A percentile compares a stretch with the other conserved stretches of the same genome.
Evolutionary conservation across 2,329 filamentous ascomycete genomes (phyloP).

Genomic region (Aspergillus clavatus): DNA sequence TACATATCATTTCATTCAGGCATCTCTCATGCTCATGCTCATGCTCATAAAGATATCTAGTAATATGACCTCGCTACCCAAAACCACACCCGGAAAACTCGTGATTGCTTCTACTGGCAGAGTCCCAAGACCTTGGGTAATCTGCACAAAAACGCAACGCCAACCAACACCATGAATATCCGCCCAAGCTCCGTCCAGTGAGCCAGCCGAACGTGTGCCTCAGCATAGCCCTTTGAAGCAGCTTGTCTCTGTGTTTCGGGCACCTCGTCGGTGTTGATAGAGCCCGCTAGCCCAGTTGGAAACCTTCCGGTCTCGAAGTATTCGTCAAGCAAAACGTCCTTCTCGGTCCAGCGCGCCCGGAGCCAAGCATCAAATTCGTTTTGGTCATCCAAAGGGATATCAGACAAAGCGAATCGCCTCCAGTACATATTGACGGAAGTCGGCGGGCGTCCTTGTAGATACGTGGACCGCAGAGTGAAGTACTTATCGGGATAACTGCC

Average conservation of each 20-base stretch:
- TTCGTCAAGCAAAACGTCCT: slow-evolving; percentile 81
- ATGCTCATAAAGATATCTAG: slow-evolving; percentile 10
- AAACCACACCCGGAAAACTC: not conserved
- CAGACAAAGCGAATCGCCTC: slow-evolving; percentile 73
- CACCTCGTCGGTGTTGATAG: slow-evolving; percentile 43
- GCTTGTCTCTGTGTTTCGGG: slow-evolving; percentile 27
- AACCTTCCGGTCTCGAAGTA: slow-evolving; percentile 75
- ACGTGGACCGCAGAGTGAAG: slow-evolving; percentile 81
- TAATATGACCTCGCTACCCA: slow-evolving; percentile 2
- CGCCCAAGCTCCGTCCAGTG: slow-evolving; percentile 43
- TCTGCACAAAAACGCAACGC: slow-evolving; percentile 32
- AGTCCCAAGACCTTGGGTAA: slow-evolving; percentile 22
- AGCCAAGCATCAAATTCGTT: slow-evolving; percentile 81
- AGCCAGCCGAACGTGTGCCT: slow-evolving; percentile 39
- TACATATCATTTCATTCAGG: not conserved
- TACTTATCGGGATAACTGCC: slow-evolving; percentile 84
- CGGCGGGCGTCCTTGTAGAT: slow-evolving; percentile 80
- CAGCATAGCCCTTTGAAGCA: slow-evolving; percentile 38
- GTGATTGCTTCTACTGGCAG: slow-evolving; percentile 9
- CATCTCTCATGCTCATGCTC: slow-evolving; percentile 14
- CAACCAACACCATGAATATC: slow-evolving; percentile 40
- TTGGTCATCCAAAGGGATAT: slow-evolving; percentile 73
- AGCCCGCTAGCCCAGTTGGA: slow-evolving; percentile 60
- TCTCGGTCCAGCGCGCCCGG: slow-evolving; percentile 81
- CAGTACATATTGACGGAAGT: slow-evolving; percentile 97